These are phyloP conservation scores for Fraxinus pennsylvanica DNA, from an alignment of 257 asterid genomes.

Conservation along the genomic window DNA sequence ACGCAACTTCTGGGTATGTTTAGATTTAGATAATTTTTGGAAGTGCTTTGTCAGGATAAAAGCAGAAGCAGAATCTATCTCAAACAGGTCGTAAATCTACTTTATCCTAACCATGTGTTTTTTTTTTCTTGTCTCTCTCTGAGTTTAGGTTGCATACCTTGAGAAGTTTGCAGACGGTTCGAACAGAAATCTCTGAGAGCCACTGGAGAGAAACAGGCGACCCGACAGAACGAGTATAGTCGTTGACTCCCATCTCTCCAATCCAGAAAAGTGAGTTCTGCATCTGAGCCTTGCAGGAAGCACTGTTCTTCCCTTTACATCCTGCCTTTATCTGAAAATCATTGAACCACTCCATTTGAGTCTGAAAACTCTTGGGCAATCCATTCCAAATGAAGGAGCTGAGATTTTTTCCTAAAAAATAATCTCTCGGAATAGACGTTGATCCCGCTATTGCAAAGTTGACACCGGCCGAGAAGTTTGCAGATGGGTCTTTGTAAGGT, in stretches of 20 bases:
- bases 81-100: not conserved
- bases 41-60: not conserved
- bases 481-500: constrained; percentile 33
- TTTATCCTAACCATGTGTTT: not conserved
- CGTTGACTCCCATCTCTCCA: constrained; percentile 46
- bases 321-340: constrained; percentile 23
- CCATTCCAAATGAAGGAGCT: constrained; percentile 34
- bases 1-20: too few relatives aligned
- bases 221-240: constrained; percentile 32
- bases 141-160: constrained; percentile 29
- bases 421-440: constrained; percentile 31
- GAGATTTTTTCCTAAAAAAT: constrained; percentile 12
- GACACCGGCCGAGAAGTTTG: constrained; percentile 29
- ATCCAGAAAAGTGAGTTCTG: constrained; percentile 51
- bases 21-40: too few relatives aligned
- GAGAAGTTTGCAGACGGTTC: constrained; percentile 30
- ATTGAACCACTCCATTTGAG: constrained; percentile 50
- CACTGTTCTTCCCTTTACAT: constrained; percentile 25
- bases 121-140: not conserved
- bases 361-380: constrained; percentile 34
- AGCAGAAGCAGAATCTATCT: too few relatives aligned
- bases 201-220: constrained; percentile 27
- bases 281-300: constrained; percentile 32
- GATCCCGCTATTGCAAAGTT: constrained; percentile 52
- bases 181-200: constrained; percentile 33